A percentile compares a stretch with the other conserved stretches of the same genome.
Conservation (phyloP, 805 yeast species). For the Spathaspora passalidarum region DNA sequence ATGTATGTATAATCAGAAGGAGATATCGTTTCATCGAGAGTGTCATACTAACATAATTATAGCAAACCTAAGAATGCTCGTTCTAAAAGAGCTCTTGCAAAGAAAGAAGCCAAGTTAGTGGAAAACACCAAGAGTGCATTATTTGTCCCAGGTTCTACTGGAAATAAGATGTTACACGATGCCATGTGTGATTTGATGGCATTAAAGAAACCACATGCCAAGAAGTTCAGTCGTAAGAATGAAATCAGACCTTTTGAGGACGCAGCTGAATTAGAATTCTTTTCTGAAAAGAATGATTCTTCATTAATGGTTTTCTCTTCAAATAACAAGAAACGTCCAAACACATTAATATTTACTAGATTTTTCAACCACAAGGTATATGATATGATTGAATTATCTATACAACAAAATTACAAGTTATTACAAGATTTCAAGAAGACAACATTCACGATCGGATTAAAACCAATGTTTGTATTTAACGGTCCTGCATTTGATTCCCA, state of each 20-base stretch:
- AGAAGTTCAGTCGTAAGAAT: slow-evolving; percentile 85
- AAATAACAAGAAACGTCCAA: slow-evolving; percentile 88
- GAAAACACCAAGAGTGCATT: slow-evolving; percentile 90
- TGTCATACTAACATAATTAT: neutral
- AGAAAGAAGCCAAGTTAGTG: slow-evolving; percentile 80
- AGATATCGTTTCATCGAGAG: neutral
- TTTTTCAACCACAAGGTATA: slow-evolving; percentile 87
- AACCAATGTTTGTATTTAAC: slow-evolving; percentile 91
- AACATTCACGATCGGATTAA: slow-evolving; percentile 84
- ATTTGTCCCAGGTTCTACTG: slow-evolving; percentile 84
- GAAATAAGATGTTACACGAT: slow-evolving; percentile 79
- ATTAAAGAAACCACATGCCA: slow-evolving; percentile 84
- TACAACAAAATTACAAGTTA: slow-evolving; percentile 63
- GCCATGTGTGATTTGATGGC: slow-evolving; percentile 86
- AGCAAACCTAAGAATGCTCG: slow-evolving; percentile 89
- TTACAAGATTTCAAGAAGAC: slow-evolving; percentile 74
- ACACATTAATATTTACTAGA: slow-evolving; percentile 82
- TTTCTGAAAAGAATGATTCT: slow-evolving; percentile 90
- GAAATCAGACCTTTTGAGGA: slow-evolving; percentile 94
- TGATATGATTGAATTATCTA: slow-evolving; percentile 89
- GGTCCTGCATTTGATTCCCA: slow-evolving; percentile 89
- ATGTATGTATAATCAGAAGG: slow-evolving; percentile 22
- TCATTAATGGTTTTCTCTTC: slow-evolving; percentile 79
- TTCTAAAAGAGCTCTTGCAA: slow-evolving; percentile 89
- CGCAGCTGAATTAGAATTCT: slow-evolving; percentile 77